Conservation (phyloP, 1,284 basidiomycete species). For the Pseudozyma thailandica region DNA sequence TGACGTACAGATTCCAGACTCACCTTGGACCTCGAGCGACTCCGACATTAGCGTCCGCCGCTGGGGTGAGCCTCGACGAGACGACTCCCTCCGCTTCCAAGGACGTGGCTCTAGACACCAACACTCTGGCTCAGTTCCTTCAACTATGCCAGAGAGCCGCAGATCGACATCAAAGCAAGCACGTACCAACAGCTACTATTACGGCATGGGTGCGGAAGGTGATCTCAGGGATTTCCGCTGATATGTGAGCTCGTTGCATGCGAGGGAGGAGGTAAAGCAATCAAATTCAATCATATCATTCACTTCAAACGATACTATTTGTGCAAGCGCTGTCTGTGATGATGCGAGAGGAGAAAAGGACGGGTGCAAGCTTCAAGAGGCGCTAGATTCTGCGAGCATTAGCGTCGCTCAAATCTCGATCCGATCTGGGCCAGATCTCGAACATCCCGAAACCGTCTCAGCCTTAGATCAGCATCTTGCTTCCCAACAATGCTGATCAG, state of each 20-base stretch:
- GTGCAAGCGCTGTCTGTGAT: no score
- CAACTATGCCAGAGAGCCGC: conserved; percentile 2
- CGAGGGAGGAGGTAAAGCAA: no score
- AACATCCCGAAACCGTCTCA: not conserved
- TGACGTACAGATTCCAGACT: conserved; percentile 15
- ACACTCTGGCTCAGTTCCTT: conserved; percentile 11
- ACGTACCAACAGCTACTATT: conserved; percentile 30
- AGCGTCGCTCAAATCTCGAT: not conserved
- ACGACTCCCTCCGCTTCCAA: conserved; percentile 18
- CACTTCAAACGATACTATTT: no score
- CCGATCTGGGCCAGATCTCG: conserved; percentile 2
- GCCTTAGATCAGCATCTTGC: not conserved
- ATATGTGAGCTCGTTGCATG: no score
- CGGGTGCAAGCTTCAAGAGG: not conserved
- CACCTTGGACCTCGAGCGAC: conserved; percentile 47
- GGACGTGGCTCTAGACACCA: conserved; percentile 6
- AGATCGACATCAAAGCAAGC: conserved; percentile 7
- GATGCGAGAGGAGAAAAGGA: no score
- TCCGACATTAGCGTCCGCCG: conserved; percentile 48
- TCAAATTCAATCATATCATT: not conserved
- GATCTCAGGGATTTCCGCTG: conserved; percentile 30
- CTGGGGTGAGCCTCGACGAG: conserved; percentile 35
- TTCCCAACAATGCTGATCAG: not conserved
- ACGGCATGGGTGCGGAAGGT: conserved; percentile 24
- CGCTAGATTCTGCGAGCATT: not conserved